Conservation (phyloP, 306 rosid genomes). For the Urtica urens region DNA sequence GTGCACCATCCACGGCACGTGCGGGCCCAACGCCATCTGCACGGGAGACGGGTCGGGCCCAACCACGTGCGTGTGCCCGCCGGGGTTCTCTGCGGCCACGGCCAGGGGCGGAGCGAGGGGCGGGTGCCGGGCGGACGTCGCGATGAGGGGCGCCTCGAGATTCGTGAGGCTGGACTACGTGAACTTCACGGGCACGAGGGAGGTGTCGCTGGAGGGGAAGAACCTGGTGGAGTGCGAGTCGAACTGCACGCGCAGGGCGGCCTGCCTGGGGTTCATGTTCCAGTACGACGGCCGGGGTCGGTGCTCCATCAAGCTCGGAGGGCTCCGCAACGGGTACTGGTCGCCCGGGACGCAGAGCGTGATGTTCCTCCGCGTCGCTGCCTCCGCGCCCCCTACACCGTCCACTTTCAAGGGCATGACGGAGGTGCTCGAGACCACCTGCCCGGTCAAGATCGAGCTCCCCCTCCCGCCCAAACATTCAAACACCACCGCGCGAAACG, state of each 20-base stretch:
- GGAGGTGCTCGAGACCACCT: constrained; percentile 48
- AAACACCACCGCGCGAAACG: constrained; percentile 50
- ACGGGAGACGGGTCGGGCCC: constrained; percentile 21
- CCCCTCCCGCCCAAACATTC: constrained; percentile 56
- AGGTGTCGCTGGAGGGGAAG: background rate
- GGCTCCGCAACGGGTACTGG: constrained; percentile 57
- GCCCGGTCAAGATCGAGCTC: constrained; percentile 60
- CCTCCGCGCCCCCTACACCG: constrained; percentile 27
- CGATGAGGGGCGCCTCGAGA: background rate
- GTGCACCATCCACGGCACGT: constrained; percentile 40
- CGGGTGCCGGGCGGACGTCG: constrained; percentile 40
- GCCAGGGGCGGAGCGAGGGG: constrained; percentile 2
- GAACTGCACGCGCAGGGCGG: constrained; percentile 12
- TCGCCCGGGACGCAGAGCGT: constrained; percentile 53
- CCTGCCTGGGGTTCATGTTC: constrained; percentile 54
- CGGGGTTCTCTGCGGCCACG: constrained; percentile 42
- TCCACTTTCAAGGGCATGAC: constrained; percentile 61
- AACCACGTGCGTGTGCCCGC: constrained; percentile 48
- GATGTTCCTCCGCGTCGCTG: constrained; percentile 48
- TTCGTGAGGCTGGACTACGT: constrained; percentile 63
- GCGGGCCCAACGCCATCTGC: constrained; percentile 55
- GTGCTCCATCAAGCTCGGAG: constrained; percentile 23
- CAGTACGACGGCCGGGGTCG: constrained; percentile 40
- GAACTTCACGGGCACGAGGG: constrained; percentile 31
- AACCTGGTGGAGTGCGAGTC: constrained; percentile 40